Evolutionary conservation across 148 eudicot genomes (phyloP).

Genomic region (Euryodendron excelsum): DNA sequence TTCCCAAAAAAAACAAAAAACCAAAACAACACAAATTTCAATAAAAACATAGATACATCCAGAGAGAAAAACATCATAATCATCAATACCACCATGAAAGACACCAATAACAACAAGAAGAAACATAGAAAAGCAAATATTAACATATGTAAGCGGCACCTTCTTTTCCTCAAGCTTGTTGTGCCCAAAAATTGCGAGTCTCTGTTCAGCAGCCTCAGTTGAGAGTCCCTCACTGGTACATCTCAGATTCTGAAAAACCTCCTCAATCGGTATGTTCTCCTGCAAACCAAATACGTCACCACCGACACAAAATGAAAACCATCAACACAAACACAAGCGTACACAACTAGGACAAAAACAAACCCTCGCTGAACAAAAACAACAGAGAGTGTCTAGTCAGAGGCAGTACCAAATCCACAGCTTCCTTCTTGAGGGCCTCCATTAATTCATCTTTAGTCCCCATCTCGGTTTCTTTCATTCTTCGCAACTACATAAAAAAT

Average conservation of each 20-base stretch:
- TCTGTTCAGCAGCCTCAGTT: slow-evolving; percentile 57
- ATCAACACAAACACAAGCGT: not conserved
- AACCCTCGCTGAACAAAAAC: not conserved
- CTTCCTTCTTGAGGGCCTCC: slow-evolving; percentile 76
- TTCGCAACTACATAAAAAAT: not conserved
- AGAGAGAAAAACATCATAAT: not conserved
- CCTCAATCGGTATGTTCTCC: slow-evolving; percentile 84
- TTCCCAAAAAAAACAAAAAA: not conserved
- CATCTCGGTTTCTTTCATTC: slow-evolving; percentile 32
- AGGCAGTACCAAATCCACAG: slow-evolving; percentile 78
- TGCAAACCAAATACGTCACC: slow-evolving; percentile 29
- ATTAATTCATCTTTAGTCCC: slow-evolving; percentile 55
- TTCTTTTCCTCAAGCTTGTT: slow-evolving; percentile 92
- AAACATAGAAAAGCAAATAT: not conserved
- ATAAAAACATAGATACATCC: not conserved
- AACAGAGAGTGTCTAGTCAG: not conserved
- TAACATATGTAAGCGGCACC: slow-evolving; percentile 26
- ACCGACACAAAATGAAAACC: not conserved
- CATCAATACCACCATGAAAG: not conserved
- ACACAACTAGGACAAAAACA: not conserved
- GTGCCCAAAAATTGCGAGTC: slow-evolving; percentile 71
- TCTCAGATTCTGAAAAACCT: slow-evolving; percentile 80
- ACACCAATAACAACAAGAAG: not conserved
- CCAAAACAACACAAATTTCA: not conserved
- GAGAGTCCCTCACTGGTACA: slow-evolving; percentile 75